Conservation (phyloP, 345 rosid genomes). For the Eucalyptus globulus region DNA sequence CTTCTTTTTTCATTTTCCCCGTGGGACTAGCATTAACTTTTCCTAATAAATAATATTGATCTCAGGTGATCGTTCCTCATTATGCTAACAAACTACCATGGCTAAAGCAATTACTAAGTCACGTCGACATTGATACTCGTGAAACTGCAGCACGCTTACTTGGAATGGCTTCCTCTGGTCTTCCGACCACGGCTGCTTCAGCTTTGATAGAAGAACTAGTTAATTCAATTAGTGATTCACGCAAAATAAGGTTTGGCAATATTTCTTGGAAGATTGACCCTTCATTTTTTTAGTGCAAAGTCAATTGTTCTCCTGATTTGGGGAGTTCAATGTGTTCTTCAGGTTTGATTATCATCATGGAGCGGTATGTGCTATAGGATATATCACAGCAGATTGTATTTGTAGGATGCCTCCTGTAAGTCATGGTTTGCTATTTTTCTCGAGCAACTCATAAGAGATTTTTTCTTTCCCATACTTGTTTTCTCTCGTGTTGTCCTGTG, state of each 20-base stretch:
- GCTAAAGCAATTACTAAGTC: conserved; percentile 74
- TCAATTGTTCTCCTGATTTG: background rate
- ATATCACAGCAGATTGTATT: conserved; percentile 59
- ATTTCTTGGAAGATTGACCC: background rate
- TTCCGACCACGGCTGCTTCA: conserved; percentile 35
- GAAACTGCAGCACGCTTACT: conserved; percentile 85
- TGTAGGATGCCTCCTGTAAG: conserved; percentile 43
- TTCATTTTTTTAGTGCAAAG: background rate
- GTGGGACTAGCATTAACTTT: background rate
- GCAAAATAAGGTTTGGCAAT: conserved; percentile 48
- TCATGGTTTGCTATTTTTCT: background rate
- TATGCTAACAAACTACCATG: conserved; percentile 52
- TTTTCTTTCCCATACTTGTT: background rate
- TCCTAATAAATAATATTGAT: background rate
- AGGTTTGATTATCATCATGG: conserved; percentile 88
- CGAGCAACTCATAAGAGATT: background rate
- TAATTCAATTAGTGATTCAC: conserved; percentile 27
- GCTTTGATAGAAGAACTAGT: conserved; percentile 52
- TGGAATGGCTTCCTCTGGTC: conserved; percentile 86
- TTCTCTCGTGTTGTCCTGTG: background rate
- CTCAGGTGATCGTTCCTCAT: conserved; percentile 64
- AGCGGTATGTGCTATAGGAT: conserved; percentile 70
- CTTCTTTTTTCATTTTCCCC: background rate
- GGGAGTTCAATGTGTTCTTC: background rate
- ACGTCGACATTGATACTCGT: conserved; percentile 77